Percentiles rank a stretch among this genome's conserved stretches.
Conservation (phyloP, 192 early-diverging fungal genomes). For the Backusella parvicylindrica region DNA sequence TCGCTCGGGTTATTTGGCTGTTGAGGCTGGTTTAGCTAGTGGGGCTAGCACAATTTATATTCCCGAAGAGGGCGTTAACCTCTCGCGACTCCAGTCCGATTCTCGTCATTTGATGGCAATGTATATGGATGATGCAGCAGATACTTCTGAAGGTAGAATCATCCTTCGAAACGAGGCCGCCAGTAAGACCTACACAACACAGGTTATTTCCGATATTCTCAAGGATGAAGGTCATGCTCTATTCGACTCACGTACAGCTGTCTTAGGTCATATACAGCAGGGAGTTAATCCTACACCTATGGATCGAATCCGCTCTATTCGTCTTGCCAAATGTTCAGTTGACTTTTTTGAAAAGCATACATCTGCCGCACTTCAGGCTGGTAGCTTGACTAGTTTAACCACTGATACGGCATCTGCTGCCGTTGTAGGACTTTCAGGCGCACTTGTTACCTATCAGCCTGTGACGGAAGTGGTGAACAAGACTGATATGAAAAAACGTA, state of each 20-base stretch:
- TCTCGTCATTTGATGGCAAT: conserved; percentile 71
- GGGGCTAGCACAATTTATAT: conserved; percentile 91
- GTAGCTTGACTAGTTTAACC: conserved; percentile 47
- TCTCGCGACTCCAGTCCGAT: conserved; percentile 81
- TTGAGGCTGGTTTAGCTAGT: conserved; percentile 73
- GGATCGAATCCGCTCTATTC: conserved; percentile 88
- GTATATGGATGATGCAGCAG: conserved; percentile 71
- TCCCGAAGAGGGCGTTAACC: conserved; percentile 85
- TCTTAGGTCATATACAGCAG: conserved; percentile 95
- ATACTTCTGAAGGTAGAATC: conserved; percentile 78
- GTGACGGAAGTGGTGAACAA: conserved; percentile 57
- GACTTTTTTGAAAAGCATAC: conserved; percentile 79
- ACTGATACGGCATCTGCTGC: conserved; percentile 55
- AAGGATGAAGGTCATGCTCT: conserved; percentile 83
- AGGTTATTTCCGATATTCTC: conserved; percentile 85
- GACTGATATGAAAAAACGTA: conserved; percentile 79
- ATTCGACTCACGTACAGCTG: conserved; percentile 87
- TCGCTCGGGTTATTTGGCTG: conserved; percentile 88
- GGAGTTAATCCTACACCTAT: conserved; percentile 88
- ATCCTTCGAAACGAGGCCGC: conserved; percentile 78
- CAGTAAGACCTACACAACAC: conserved; percentile 83
- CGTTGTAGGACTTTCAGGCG: conserved; percentile 84
- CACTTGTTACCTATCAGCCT: conserved; percentile 69
- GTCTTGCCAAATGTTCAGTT: conserved; percentile 78
- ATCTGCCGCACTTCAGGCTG: conserved; percentile 39